Evolutionary conservation across 108 stramenopile species (phyloP), one percentile per base, ranked within the genome.

Genomic region (Nitzschia putrida): DNA sequence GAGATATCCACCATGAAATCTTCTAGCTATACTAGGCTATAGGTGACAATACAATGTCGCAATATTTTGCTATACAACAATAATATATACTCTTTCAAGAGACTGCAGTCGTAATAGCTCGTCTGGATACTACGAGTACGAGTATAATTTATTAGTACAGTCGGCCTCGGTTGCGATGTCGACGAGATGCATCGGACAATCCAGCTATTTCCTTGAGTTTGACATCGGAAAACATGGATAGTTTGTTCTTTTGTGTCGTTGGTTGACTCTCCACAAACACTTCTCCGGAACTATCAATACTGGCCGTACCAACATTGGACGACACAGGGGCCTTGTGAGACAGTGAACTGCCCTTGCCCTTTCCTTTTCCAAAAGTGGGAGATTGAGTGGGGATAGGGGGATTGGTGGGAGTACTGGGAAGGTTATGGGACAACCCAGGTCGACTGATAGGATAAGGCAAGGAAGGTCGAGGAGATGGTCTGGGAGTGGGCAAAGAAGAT

Each of bases 401-500:
- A 49, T 18, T 18, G 47, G 47, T 18, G 47, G 47, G 47, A 2
- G 18, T 4, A 18, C 18, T 49, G 2, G 47, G 47, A 4, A 49
- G 47, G 47, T 18, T 49, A 5, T 18, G 14, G 29, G 47, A 49
- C 18, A 49, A 5, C 1, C 47, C 47, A 49, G 47, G 47, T 49
- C 47, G 14, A 6, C 18, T 49, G 47, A 49, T 49, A 3, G 14
- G n/a, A 18, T 4, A 49, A 6, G 47, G 47, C 14, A 49, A 18
- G 47, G 47, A 38, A n/a, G 39, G 60, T 61, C 37, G 60, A 18
- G 37, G 34, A 14, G 29, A 20, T 10, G 40, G 60, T 61, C 24
- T n/a, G 12, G 24, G 10, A 42, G 57, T 69, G 13, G 69, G 69
- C 6, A 14, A 3, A 4, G 43, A 23, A 3, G 69, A 54, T 44